Conservation (phyloP, 1,139 yeast species). For the Debaryomyces subglobosus region DNA sequence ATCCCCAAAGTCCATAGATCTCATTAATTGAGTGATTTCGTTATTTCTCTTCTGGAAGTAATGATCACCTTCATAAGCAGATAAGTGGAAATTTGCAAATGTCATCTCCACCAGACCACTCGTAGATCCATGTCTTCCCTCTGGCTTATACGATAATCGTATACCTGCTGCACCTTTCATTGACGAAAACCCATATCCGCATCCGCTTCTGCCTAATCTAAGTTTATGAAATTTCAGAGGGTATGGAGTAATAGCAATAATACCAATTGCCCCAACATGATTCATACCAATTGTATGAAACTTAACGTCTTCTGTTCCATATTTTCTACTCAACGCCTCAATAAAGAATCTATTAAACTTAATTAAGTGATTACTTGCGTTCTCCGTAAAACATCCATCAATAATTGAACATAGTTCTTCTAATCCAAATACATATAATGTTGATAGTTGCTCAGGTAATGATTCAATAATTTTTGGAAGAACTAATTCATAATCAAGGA, state of each 20-base stretch:
- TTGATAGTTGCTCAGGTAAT: constrained; percentile 42
- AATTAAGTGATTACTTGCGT: constrained; percentile 43
- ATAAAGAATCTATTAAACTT: constrained; percentile 44
- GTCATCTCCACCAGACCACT: constrained; percentile 46
- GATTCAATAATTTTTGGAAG: constrained; percentile 25
- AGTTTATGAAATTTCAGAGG: constrained; percentile 34
- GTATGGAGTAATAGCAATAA: constrained; percentile 56
- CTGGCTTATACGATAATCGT: constrained; percentile 43
- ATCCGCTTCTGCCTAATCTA: constrained; percentile 39
- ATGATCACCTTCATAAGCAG: constrained; percentile 71
- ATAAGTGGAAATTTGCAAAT: constrained; percentile 69
- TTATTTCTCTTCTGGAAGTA: constrained; percentile 52
- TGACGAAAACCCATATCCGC: constrained; percentile 64
- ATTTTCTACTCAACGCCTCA: constrained; percentile 38
- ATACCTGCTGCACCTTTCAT: constrained; percentile 77
- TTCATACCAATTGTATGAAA: constrained; percentile 51
- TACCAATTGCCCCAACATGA: constrained; percentile 68
- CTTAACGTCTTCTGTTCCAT: constrained; percentile 26
- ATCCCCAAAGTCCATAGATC: constrained; percentile 61
- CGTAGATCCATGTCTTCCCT: constrained; percentile 15
- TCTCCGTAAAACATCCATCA: constrained; percentile 56
- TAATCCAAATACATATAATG: constrained; percentile 65
- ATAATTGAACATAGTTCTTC: constrained; percentile 73
- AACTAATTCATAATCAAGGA: constrained; percentile 27
- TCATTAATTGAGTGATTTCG: constrained; percentile 53